Evolutionary conservation across 164 flowering plant genomes (phyloP).

Genomic region (Platanus orientalis): DNA sequence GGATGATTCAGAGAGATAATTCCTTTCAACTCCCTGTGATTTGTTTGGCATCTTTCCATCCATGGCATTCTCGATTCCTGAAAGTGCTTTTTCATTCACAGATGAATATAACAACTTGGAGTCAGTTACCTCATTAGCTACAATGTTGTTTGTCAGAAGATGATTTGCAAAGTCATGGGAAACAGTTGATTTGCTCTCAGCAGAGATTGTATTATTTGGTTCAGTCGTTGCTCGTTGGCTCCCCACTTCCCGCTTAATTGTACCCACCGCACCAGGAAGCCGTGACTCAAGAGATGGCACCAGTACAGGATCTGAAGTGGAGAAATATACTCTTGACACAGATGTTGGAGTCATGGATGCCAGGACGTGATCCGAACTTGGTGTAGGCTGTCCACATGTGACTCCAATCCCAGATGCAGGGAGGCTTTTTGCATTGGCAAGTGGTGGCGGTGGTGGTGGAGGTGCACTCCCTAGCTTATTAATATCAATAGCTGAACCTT

Average conservation of each 20-base stretch:
- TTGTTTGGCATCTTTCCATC: constrained; percentile 36
- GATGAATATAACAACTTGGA: constrained; percentile 15
- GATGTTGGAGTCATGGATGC: constrained; percentile 23
- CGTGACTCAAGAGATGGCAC: constrained; percentile 53
- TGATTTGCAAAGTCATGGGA: constrained; percentile 25
- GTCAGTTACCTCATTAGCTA: constrained; percentile 13
- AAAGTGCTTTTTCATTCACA: constrained; percentile 19
- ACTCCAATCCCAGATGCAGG: constrained; percentile 22
- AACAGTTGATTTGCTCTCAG: constrained; percentile 33
- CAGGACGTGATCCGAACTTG: constrained; percentile 14
- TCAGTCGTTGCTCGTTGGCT: constrained; percentile 36
- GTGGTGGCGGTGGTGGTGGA: too few species aligned
- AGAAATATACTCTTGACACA: constrained; percentile 50
- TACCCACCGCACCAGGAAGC: constrained; percentile 44
- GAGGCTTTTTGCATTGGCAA: constrained; percentile 16
- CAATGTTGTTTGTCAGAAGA: constrained; percentile 9
- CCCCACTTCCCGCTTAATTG: constrained; percentile 58
- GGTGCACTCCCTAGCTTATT: constrained; percentile 17
- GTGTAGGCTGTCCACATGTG: constrained; percentile 18
- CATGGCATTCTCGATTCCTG: constrained; percentile 31
- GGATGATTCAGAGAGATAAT: constrained; percentile 35
- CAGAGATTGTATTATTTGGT: constrained; percentile 17
- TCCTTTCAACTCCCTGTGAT: constrained; percentile 41
- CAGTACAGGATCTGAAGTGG: constrained; percentile 64
- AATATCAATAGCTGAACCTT: constrained; percentile 10